Evolutionary conservation across 2,329 filamentous ascomycete species (phyloP).

Genomic region (Colletotrichum sojae): DNA sequence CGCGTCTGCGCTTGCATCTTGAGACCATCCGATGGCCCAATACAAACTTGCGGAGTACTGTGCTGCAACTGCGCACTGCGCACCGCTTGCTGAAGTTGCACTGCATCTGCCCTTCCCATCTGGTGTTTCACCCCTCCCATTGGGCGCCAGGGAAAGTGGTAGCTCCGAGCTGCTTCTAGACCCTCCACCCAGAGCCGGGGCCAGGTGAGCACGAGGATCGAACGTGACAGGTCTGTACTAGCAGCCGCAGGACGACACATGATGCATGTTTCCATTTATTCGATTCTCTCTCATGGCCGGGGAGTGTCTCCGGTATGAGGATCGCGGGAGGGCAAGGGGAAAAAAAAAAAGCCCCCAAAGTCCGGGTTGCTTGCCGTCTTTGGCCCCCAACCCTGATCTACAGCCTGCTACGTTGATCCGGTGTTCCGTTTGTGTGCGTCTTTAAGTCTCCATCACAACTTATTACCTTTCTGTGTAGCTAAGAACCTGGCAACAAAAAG

Average conservation of each 20-base stretch:
- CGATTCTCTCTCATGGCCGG: too few relatives aligned
- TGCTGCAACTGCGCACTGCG: background rate
- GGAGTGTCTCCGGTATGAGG: too few relatives aligned
- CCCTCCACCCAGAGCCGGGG: background rate
- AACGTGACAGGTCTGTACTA: slow-evolving; percentile 11
- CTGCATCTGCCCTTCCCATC: slow-evolving; percentile 1
- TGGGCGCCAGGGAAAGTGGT: slow-evolving; percentile 8
- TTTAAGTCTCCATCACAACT: slow-evolving; percentile 28
- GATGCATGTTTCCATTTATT: background rate
- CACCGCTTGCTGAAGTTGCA: slow-evolving; percentile 7
- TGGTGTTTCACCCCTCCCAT: background rate
- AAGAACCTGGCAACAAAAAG: too few relatives aligned
- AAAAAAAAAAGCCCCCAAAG: too few relatives aligned
- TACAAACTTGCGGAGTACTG: slow-evolving; percentile 4
- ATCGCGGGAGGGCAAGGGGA: too few relatives aligned
- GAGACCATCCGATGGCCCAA: slow-evolving; percentile 15
- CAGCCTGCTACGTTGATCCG: slow-evolving; percentile 19
- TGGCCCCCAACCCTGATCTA: slow-evolving; percentile 12
- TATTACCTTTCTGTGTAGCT: background rate
- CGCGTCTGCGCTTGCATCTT: slow-evolving; percentile 14
- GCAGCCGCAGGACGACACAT: slow-evolving; percentile 6
- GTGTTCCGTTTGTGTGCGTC: slow-evolving; percentile 18
- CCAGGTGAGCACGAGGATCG: slow-evolving; percentile 18
- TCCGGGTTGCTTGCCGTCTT: too few relatives aligned
- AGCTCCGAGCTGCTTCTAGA: slow-evolving; percentile 2